Evolutionary conservation across 2,329 filamentous ascomycete genomes (phyloP).

Genomic region (Fonsecaea monophora): DNA sequence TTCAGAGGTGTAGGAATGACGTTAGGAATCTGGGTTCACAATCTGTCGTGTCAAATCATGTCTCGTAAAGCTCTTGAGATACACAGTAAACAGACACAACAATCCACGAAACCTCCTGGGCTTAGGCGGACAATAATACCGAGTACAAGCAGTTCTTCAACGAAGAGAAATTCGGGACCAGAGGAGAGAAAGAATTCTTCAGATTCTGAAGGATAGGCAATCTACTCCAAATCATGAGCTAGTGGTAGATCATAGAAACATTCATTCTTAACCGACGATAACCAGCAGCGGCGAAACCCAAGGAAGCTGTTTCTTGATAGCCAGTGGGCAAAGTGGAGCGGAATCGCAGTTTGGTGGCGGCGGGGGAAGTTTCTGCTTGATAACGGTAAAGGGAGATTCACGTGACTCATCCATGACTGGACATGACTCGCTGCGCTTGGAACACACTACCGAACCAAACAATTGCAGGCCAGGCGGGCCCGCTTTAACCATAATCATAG

Average conservation of each 20-base stretch:
- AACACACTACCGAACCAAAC: background rate
- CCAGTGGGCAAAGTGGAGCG: constrained; percentile 9
- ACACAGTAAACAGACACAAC: constrained; percentile 7
- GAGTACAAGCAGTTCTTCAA: background rate
- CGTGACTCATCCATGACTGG: background rate
- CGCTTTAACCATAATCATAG: background rate
- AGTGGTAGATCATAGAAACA: constrained; percentile 17
- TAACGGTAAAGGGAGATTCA: background rate
- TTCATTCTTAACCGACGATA: constrained; percentile 23
- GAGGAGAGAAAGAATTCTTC: constrained; percentile 2
- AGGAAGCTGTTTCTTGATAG: constrained; percentile 7
- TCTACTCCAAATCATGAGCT: constrained; percentile 7
- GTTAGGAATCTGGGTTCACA: constrained; percentile 1
- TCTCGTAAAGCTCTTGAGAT: background rate
- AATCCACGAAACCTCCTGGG: constrained; percentile 7
- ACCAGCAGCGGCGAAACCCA: constrained; percentile 15
- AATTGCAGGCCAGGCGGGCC: background rate
- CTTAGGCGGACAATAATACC: background rate
- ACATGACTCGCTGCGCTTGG: background rate
- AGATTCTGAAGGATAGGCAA: constrained; percentile 3
- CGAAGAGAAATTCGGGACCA: background rate
- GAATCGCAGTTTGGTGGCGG: constrained; percentile 8
- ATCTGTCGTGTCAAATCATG: constrained; percentile 11
- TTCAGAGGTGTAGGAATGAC: background rate
- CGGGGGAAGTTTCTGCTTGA: constrained; percentile 12